Evolutionary conservation across 2,329 filamentous ascomycete genomes (phyloP), one percentile per base, ranked within the genome.

Genomic region (Moelleriella libera): DNA sequence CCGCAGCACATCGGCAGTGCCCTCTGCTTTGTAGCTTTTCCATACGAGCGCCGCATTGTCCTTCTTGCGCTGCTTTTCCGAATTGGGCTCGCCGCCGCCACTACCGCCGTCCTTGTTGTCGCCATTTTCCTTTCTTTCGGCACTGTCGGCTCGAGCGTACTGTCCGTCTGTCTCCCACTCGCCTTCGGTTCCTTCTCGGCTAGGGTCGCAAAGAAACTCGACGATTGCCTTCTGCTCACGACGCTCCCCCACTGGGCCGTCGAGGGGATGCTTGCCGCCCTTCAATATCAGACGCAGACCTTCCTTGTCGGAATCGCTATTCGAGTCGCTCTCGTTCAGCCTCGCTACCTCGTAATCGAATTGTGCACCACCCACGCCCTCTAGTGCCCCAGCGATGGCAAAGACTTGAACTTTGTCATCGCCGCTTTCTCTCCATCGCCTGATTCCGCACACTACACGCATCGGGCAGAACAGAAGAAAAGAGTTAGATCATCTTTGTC

Each of bases 121-220:
- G 30, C 57, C 56, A 11, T 58, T 53, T 3, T 43, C n/a, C 39
- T 45, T 46, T 30, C 61, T 57, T 46, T 60, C 64, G 43, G 55
- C 53, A 29, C 48, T 49, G 8, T 45, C 39, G 9, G 32, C 32
- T 11, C 41, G 41, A 11, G 50, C 43, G 29, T 49, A 44, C 47
- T 53, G 54, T 41, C 55, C 55, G 48, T 82, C 75, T 51, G 75
- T 68, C 3, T 70, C 62, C 61, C 74, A 77, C 56, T 85, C 79
- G 53, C 77, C 78, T 66, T 95, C 89, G 6, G 83, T 74, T 1
- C 89, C 89, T 7, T 80, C 81, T 54, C 76, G 74, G 2, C 83
- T 72, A 31, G 66, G 69, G 58, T 94, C 83, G 66, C 92, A 98
- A 21, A 89, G 62, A 55, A 97, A 88, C 57, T 94, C 85, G 47